Evolutionary conservation across 805 yeast genomes (phyloP), one percentile per base, ranked within the genome.

Genomic region (Yarrowia sp.): DNA sequence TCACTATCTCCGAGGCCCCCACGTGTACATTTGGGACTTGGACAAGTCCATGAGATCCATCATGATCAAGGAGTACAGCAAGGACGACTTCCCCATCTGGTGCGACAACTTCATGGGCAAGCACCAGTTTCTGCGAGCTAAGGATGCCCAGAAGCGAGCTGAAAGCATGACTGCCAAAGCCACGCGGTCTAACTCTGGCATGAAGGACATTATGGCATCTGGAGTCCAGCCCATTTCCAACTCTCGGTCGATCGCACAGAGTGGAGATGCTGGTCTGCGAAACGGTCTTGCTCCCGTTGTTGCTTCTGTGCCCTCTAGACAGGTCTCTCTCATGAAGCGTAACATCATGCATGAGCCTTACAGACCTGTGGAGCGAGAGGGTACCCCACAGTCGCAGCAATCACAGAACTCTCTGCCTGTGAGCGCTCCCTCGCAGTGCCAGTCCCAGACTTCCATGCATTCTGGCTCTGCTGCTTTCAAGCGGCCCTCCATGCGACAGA

Each of bases 41-140:
- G 80, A 85, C 65, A 92, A 88, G 68, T 81, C 80, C 22, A 85
- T 86, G 65, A 82, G 96, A 62, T 97, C 98, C 0, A 81, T 90
- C 6, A 85, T 92, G 10, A 77, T 84, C 6, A 80, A 92, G 67
- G 98, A 94, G 73, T 94, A 97, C 96, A 62, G 46, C 36, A 42
- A 58, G 44, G 44, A 63, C 10, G 64, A 69, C 14, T 78, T 77
- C 68, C 66, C 75, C 61, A 68, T 70, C 68, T 25, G 70, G 68
- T 19, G 71, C 63, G 44, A 24, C 62, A 63, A 22, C 51, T 68
- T 25, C 36, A 25, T 38, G 46, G 61, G 61, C 14, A 55, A 55
- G 29, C 38, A 27, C 18, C 61, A 55, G 47, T 55, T 55, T 18
- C 29, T 55, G 10, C 61, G 61, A 38, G 42, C 61, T 7, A 55